Base-by-base conservation (phyloP, 495 filamentous ascomycete species). In the Penicillium lagena region DNA sequence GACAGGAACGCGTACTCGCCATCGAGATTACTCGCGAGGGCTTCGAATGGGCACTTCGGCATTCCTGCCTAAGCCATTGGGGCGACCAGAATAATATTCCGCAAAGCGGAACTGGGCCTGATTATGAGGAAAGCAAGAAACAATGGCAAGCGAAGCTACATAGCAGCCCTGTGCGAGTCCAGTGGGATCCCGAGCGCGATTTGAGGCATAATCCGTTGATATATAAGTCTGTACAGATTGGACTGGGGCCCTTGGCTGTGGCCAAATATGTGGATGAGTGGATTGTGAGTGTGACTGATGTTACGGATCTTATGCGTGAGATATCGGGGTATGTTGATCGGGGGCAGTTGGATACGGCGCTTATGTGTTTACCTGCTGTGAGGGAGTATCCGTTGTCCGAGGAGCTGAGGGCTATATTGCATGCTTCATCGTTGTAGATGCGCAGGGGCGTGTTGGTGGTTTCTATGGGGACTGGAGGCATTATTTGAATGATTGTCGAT, bases 161-260 rank as follows among this genome's bases (percentile, higher is more conserved):
- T 37, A 46, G 46, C n/a, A 54, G 52, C 15, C 54, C 67, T 1
- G 71, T 79, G 1, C 64, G 72, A 13, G 68, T 85, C 7, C 81
- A 83, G 59, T 83, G 80, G 81, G 80, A 83, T 57, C 80, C 80
- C 0, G 80, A 83, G 57, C 43, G 80, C 11, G 56, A 55, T 32
- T 55, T 74, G 8, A 39, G 43, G 30, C 29, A 81, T 15, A 67
- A 50, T 12, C 60, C 45, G 49, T 32, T 80, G 44, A 48, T 44
- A 22, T 68, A 77, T 55, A 59, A 80, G 38, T 77, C 75, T 49
- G 74, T 85, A 37, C 81, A 85, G 66, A 73, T 83, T 50, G 81
- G 81, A 13, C 66, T 83, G 33, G 63, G 67, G n/a, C 58, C 53
- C 29, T 56, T 52, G 7, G 46, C 75, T 38, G 59, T 63, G 10